Evolutionary conservation across 2,329 filamentous ascomycete species (phyloP), one percentile per base, ranked within the genome.

Genomic region (Diaporthe sp.): DNA sequence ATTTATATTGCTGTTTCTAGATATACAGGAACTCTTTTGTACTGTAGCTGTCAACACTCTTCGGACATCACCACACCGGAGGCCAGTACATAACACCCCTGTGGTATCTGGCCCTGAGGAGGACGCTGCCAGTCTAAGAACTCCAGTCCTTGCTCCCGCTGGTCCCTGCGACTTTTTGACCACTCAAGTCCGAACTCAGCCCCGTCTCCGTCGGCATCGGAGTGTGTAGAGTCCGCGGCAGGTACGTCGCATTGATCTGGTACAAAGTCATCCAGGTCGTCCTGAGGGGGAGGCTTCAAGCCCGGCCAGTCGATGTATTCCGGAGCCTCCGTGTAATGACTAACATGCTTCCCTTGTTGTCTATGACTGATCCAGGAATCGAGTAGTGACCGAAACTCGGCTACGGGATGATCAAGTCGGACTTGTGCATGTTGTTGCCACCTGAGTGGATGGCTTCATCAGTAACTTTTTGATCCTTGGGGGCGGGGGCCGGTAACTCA

Each of bases 311-410:
- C 51, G 49, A 75, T 72, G 25, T 68, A 68, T 13, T 75, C 34
- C 17, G 74, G 25, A n/a, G 58, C 57, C 57, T 75, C 68, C 42
- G 57, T 72, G 12, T 31, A 72, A 7, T 61, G 37, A 53, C 39
- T 51, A 20, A 65, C 5, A 17, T n/a, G 31, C 12, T 42, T 77
- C 77, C 53, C 85, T 82, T 31, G 84, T 81, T 22, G 75, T 72
- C 9, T 83, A 80, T 37, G 81, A 71, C 81, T 78, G 17, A 76
- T 44, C 84, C 83, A 86, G 22, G 80, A 77, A 51, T 72, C 72
- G 25, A 79, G 57, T 12, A 37, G 65, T 31, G 55, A 49, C 20
- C 57, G 58, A 25, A 47, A 72, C 13, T 72, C 71, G 22, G 42
- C 2, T 13, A 63, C 51, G 13, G 25, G 22, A 72, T 72, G 55